phyloP scores from a whole-genome alignment of 1,284 basidiomycete species.

The Rugosomyces carneus region DNA sequence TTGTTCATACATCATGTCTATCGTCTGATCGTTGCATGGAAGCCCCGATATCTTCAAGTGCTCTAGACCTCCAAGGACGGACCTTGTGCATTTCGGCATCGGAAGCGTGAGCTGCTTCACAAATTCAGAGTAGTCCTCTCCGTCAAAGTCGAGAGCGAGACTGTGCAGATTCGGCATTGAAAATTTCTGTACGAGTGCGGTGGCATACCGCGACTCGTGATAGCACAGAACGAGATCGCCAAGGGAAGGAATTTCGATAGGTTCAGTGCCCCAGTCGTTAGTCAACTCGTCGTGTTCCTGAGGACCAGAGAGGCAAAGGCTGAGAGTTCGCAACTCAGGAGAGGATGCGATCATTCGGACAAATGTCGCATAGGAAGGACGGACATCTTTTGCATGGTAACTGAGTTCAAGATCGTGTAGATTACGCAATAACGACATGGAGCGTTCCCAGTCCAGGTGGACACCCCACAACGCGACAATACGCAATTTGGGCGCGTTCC shows the following conservation, averaged over 20 bases:
- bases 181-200: constrained; percentile 42
- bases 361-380: constrained; percentile 48
- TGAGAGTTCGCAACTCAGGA: constrained; percentile 42
- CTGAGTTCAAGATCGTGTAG: constrained; percentile 49
- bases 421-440: constrained; percentile 31
- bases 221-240: constrained; percentile 42
- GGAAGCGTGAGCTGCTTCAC: constrained; percentile 34
- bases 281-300: constrained; percentile 26
- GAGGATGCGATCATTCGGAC: constrained; percentile 40
- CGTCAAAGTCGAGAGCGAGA: constrained; percentile 48
- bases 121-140: constrained; percentile 43
- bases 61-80: constrained; percentile 39
- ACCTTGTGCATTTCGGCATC: constrained; percentile 27
- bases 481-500: constrained; percentile 46
- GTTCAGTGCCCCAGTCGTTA: constrained; percentile 25
- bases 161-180: constrained; percentile 40
- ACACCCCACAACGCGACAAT: constrained; percentile 52
- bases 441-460: constrained; percentile 54
- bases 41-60: constrained; percentile 44
- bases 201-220: constrained; percentile 36
- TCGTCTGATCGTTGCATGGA: constrained; percentile 29
- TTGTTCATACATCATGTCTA: constrained; percentile 36
- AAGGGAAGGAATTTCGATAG: constrained; percentile 43
- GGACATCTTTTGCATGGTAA: constrained; percentile 50
- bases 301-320: constrained; percentile 49